Base-by-base conservation (phyloP, 2,329 filamentous ascomycete genomes). In the Chrysosporium queenslandicum region DNA sequence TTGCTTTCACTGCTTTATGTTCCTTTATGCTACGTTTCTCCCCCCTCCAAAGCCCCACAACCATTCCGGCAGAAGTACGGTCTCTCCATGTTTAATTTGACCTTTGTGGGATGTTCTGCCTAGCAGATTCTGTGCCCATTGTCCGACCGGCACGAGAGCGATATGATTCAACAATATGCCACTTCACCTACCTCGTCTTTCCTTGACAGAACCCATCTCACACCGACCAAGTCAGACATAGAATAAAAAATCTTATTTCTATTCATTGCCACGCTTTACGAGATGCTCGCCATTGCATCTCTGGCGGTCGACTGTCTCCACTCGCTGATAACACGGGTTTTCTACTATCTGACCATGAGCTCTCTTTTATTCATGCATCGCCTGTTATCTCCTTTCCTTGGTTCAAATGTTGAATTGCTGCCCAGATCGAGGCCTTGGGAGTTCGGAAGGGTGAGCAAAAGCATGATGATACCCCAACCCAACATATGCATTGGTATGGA, bases 101-200 rank as follows among this genome's bases (percentile, higher is more conserved):
- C 6, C 9, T 46, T n/a, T 14, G 16, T 46, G 8, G 7, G 6
- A 16, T 36, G 11, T 36, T 18, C 8, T 32, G 20, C 9, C 27
- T 20, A 1, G 21, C 12, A n/a, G 8, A 7, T 29, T 1, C 16
- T 30, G 25, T 45, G 16, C 27, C 27, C 25, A 21, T n/a, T 23
- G 11, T 12, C n/a, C n/a, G 3, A 16, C n/a, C 8, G 30, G 14
- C 32, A 47, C n/a, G 6, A 12, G 32, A 29, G 29, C 23, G 12
- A 27, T 37, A 47, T 14, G 18, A 12, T 47, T 37, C 30, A 47
- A 47, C 45, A 36, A 47, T 47, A 36, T 37, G 29, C 30, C 45
- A 47, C 25, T 37, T 37, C 18, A 23, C 16, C 3, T 27, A 34
- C 16, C 11, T 27, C n/a, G 1, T 25, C 25, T 47, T 11, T 11